Percentiles rank a stretch among this genome's conserved stretches.
phyloP scores from a whole-genome alignment of 1,139 yeast species.

The Blastobotrys niveus region DNA sequence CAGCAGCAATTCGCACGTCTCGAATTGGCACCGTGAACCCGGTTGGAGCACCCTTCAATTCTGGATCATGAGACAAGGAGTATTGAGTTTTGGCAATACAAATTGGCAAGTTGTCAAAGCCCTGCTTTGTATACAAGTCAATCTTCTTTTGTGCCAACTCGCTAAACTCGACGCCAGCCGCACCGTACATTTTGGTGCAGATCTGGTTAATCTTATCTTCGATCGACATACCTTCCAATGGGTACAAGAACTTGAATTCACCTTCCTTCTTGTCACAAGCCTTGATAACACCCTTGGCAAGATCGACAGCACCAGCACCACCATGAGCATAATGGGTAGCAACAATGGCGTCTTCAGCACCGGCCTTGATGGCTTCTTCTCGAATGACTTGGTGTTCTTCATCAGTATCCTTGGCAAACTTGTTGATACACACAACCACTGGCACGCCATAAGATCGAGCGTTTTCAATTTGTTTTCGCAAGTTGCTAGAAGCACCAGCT shows the following conservation, averaged over 20 bases:
- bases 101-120: conserved; percentile 86
- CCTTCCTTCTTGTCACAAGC: conserved; percentile 51
- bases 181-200: conserved; percentile 93
- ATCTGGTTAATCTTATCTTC: conserved; percentile 79
- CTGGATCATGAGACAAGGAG: conserved; percentile 90
- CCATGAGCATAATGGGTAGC: conserved; percentile 99
- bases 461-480: conserved; percentile 85
- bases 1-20: conserved; percentile 89
- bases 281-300: conserved; percentile 78
- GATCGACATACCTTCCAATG: conserved; percentile 56
- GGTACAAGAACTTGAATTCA: conserved; percentile 69
- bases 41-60: conserved; percentile 91
- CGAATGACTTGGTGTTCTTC: conserved; percentile 80
- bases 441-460: conserved; percentile 85
- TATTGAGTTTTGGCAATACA: conserved; percentile 98
- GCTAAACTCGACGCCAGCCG: conserved; percentile 76
- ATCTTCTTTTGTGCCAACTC: conserved; percentile 84
- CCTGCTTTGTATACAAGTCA: conserved; percentile 78
- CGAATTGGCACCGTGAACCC: conserved; percentile 92
- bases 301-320: conserved; percentile 85
- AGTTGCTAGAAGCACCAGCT: conserved; percentile 80
- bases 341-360: conserved; percentile 89
- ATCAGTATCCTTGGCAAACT: conserved; percentile 79
- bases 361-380: conserved; percentile 80
- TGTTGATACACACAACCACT: conserved; percentile 93